These are phyloP conservation scores for Diaporthe australafricana DNA, from an alignment of 2,329 filamentous ascomycete species.

Conservation along the genomic window DNA sequence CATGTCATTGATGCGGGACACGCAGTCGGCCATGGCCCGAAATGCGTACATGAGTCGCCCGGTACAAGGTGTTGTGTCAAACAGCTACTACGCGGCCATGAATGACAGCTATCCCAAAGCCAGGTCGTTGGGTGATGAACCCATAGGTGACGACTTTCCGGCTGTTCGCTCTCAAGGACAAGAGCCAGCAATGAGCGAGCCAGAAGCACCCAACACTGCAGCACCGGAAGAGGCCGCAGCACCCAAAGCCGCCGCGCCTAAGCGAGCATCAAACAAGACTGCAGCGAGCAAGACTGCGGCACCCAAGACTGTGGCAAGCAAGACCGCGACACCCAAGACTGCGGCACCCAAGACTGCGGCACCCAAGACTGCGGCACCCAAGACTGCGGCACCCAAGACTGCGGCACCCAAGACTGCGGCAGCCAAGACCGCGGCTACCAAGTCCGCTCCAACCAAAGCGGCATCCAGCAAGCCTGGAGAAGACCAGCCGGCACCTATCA, in stretches of 20 bases:
- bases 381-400: background rate
- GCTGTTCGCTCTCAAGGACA: background rate
- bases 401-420: background rate
- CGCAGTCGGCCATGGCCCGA: background rate
- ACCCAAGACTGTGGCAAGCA: background rate
- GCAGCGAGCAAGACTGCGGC: background rate
- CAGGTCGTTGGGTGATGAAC: constrained; percentile 1
- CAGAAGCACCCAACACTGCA: background rate
- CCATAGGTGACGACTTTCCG: constrained; percentile 4
- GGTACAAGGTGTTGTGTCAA: background rate
- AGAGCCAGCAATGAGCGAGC: background rate
- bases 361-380: background rate
- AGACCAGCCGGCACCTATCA: background rate
- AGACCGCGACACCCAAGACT: background rate
- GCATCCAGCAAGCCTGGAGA: background rate
- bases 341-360: background rate
- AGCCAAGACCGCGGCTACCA: background rate
- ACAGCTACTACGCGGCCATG: background rate
- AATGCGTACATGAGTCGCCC: constrained; percentile 14
- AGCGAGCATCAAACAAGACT: background rate
- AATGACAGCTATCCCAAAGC: background rate
- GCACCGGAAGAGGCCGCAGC: background rate
- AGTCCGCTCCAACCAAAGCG: background rate
- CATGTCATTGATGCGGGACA: constrained; percentile 17
- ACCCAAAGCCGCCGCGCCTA: background rate